These are phyloP conservation scores for Abelmoschus esculentus DNA, from an alignment of 345 rosid genomes.

Conservation along the genomic window DNA sequence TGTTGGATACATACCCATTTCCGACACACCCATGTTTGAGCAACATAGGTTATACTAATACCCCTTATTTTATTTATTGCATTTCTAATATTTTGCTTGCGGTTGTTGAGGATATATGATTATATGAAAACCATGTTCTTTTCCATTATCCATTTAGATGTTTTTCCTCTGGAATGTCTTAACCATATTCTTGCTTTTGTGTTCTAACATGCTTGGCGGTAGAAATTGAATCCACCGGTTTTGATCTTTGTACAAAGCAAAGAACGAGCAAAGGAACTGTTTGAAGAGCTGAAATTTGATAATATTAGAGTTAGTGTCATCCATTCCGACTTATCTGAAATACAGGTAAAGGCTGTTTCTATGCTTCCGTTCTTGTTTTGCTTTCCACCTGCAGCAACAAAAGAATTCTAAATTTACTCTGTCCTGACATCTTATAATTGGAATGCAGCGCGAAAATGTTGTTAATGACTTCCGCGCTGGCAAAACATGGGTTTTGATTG, in stretches of 20 bases:
- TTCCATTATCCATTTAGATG: background rate
- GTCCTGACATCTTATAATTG: conserved; percentile 6
- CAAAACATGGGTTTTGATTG: conserved; percentile 86
- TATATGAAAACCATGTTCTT: background rate
- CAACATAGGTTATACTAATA: background rate
- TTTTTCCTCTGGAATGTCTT: conserved; percentile 7
- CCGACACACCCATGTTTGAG: no score
- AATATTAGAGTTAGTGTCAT: conserved; percentile 69
- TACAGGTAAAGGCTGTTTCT: conserved; percentile 45
- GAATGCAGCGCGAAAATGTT: conserved; percentile 65
- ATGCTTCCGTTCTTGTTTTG: background rate
- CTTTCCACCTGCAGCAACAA: background rate
- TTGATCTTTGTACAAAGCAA: conserved; percentile 87
- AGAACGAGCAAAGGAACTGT: conserved; percentile 82
- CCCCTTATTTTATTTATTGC: background rate
- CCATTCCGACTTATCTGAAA: conserved; percentile 69
- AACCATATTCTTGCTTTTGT: conserved; percentile 17
- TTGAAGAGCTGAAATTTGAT: conserved; percentile 66
- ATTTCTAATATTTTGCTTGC: background rate
- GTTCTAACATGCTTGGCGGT: conserved; percentile 30
- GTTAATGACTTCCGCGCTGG: conserved; percentile 82
- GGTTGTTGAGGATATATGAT: background rate
- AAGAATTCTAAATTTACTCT: background rate
- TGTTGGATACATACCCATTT: no score
- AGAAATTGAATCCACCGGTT: conserved; percentile 92